phyloP scores from a whole-genome alignment of 2,329 filamentous ascomycete genomes.

The Nemania sp. region DNA sequence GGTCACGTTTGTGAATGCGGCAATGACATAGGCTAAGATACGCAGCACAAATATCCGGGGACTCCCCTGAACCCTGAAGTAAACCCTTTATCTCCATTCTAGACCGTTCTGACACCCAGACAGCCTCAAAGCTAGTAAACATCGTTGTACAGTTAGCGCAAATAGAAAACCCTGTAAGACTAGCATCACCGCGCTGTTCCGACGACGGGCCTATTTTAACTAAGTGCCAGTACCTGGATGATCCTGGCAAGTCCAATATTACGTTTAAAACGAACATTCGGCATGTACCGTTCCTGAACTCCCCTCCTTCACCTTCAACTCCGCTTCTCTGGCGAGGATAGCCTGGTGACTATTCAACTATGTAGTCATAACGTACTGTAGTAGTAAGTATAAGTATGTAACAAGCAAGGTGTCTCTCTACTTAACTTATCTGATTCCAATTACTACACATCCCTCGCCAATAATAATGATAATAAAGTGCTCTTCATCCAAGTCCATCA shows the following conservation, averaged over 20 bases:
- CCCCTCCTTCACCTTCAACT: not conserved
- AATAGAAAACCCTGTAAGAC: not conserved
- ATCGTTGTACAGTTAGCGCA: not conserved
- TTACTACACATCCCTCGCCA: too few species aligned
- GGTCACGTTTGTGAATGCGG: too few species aligned
- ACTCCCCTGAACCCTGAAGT: too few species aligned
- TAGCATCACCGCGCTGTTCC: not conserved
- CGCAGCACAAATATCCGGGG: too few species aligned
- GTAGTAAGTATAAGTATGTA: too few species aligned
- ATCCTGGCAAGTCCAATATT: not conserved
- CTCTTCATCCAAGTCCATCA: too few species aligned
- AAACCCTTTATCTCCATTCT: not conserved
- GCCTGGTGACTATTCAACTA: not conserved
- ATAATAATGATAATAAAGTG: too few species aligned
- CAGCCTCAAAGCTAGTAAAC: not conserved
- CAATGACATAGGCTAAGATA: too few species aligned
- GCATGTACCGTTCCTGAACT: not conserved
- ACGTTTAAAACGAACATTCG: conserved; percentile 1
- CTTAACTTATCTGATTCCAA: too few species aligned
- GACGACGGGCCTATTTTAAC: too few species aligned
- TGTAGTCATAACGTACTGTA: too few species aligned
- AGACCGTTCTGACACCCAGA: not conserved
- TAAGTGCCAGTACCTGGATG: too few species aligned
- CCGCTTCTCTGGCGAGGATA: not conserved
- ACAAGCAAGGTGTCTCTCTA: not conserved